phyloP scores from a whole-genome alignment of 176 grass and related monocot species.

The Paspalum vaginatum region DNA sequence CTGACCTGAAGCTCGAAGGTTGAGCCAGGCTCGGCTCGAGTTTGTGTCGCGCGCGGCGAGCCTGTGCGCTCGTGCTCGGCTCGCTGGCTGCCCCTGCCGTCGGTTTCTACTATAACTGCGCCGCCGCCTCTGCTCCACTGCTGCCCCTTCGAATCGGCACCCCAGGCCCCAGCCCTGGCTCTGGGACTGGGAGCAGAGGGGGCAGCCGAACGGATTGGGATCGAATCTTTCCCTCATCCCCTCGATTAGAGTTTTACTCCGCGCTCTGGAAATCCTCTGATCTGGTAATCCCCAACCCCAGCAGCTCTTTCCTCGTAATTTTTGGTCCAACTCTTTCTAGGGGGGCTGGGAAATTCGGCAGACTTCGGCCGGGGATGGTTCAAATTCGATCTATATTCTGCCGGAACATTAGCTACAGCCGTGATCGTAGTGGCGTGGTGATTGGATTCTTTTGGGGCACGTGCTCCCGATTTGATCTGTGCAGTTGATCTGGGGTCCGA shows the following conservation, averaged over 20 bases:
- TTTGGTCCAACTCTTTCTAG: neutral
- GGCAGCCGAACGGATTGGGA: neutral
- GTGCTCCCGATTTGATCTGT: neutral
- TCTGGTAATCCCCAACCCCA: constrained; percentile 15
- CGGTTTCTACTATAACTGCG: constrained; percentile 17
- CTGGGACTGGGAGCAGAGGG: neutral
- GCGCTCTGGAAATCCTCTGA: neutral
- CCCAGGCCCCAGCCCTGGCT: neutral
- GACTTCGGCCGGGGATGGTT: neutral
- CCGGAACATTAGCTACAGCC: neutral
- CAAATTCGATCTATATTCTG: neutral
- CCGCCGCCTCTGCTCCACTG: constrained; percentile 4
- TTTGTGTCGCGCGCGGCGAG: neutral
- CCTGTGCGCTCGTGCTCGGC: neutral
- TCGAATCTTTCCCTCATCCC: neutral
- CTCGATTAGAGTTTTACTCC: neutral
- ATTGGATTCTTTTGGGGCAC: neutral
- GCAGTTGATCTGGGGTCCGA: neutral
- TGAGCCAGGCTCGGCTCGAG: neutral
- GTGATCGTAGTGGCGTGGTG: neutral
- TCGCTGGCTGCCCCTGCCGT: neutral
- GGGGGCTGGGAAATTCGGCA: neutral
- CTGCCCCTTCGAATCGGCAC: constrained; percentile 33
- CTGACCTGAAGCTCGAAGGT: neutral
- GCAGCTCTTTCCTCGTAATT: neutral